These are phyloP conservation scores for Rhizomucor pusillus DNA, from an alignment of 371 early-diverging fungal species.

Conservation along the genomic window DNA sequence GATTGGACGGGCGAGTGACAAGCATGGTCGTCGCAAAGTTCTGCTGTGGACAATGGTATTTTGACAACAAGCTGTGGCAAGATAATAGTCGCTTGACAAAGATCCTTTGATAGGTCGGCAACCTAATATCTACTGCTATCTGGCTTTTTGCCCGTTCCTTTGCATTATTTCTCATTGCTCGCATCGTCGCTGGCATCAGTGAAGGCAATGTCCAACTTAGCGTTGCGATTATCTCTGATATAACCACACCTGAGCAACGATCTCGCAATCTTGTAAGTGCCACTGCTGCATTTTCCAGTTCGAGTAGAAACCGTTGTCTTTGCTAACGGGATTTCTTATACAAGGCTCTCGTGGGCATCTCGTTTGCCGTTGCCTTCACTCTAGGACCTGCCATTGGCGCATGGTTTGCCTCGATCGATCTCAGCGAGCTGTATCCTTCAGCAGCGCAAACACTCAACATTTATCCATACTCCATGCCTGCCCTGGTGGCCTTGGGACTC, in stretches of 20 bases:
- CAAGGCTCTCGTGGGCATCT: slow-evolving; percentile 94
- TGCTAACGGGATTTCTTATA: background rate
- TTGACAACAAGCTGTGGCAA: slow-evolving; percentile 6
- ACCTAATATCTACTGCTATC: slow-evolving; percentile 77
- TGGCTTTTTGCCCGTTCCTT: slow-evolving; percentile 91
- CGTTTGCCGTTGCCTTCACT: slow-evolving; percentile 95
- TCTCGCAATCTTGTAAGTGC: slow-evolving; percentile 51
- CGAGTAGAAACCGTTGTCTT: background rate
- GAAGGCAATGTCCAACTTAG: slow-evolving; percentile 98
- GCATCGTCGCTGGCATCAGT: slow-evolving; percentile 89
- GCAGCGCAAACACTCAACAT: slow-evolving; percentile 55
- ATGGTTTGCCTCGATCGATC: slow-evolving; percentile 79
- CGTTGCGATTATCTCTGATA: slow-evolving; percentile 93
- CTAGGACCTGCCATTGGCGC: slow-evolving; percentile 94
- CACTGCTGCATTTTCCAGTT: background rate
- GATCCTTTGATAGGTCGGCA: slow-evolving; percentile 68
- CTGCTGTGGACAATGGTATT: slow-evolving; percentile 88
- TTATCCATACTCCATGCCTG: slow-evolving; percentile 80
- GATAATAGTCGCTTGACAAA: background rate
- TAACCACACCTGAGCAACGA: slow-evolving; percentile 76
- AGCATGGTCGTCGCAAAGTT: slow-evolving; percentile 80
- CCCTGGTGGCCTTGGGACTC: slow-evolving; percentile 80
- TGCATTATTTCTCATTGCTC: slow-evolving; percentile 78
- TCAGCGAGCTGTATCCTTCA: slow-evolving; percentile 51
- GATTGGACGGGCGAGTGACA: slow-evolving; percentile 83